Evolutionary conservation across 495 filamentous ascomycete genomes (phyloP).

Genomic region (Trichoderma reesei): DNA sequence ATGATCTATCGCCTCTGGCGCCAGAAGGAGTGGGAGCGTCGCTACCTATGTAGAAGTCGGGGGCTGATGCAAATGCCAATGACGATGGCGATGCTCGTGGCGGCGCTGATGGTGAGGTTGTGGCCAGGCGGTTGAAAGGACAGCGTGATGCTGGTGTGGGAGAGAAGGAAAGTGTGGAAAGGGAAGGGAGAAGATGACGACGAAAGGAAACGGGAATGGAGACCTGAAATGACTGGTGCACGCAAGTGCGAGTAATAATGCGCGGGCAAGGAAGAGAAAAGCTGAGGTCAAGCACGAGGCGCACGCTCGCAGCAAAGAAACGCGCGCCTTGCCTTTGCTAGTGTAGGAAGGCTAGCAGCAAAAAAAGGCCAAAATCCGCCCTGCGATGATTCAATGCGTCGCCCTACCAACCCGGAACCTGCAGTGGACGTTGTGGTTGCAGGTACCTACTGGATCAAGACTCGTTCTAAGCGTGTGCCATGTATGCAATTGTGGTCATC

Average conservation of each 20-base stretch:
- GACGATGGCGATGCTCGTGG: not conserved
- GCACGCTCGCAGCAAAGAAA: not conserved
- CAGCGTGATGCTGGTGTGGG: not conserved
- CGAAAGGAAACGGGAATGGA: not conserved
- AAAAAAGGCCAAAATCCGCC: not conserved
- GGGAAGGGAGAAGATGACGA: not conserved
- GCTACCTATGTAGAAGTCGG: not conserved
- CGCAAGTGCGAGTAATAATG: not conserved
- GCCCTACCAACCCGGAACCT: not conserved
- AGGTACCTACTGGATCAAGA: no score
- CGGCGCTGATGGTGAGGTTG: not conserved
- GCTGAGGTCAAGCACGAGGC: constrained; percentile 9
- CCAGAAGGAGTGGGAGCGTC: not conserved
- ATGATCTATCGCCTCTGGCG: not conserved
- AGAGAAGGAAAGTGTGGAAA: not conserved
- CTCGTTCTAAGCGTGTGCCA: no score
- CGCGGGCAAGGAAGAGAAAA: not conserved
- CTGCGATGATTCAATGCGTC: not conserved
- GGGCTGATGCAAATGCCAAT: not conserved
- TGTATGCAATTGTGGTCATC: no score
- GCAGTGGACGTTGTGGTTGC: no score
- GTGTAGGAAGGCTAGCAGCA: not conserved
- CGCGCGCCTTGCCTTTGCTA: not conserved
- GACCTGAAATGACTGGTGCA: not conserved
- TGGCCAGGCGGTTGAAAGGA: not conserved